Percentiles rank a stretch among this genome's conserved stretches.
Evolutionary conservation across 2,329 filamentous ascomycete genomes (phyloP).

Genomic region (Fusarium circinatum): DNA sequence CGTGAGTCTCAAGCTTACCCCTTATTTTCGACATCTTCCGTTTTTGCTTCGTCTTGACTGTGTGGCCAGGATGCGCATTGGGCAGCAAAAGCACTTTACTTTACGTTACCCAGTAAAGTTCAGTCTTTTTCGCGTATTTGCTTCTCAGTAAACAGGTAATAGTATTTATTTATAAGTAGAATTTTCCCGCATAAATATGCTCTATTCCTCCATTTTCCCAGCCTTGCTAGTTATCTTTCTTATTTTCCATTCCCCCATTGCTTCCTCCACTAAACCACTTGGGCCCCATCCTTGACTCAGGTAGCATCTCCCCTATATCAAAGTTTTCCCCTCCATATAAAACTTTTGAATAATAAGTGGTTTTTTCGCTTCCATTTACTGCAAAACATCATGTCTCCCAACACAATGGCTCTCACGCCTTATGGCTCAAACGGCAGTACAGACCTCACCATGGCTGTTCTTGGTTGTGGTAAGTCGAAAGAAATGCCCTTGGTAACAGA

Average conservation of each 20-base stretch:
- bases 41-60: conserved; percentile 32
- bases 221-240: conserved; percentile 8
- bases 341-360: not conserved
- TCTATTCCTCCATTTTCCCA: conserved; percentile 21
- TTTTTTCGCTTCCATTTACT: conserved; percentile 17
- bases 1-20: conserved; percentile 12
- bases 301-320: conserved; percentile 8
- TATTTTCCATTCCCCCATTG: conserved; percentile 10
- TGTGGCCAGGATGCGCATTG: conserved; percentile 38
- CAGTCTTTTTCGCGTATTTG: conserved; percentile 2
- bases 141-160: conserved; percentile 30
- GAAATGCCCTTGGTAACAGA: not conserved
- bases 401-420: conserved; percentile 46
- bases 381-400: conserved; percentile 41
- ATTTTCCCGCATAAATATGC: conserved; percentile 25
- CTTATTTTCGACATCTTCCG: conserved; percentile 18
- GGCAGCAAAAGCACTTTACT: conserved; percentile 44
- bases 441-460: conserved; percentile 77
- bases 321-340: conserved; percentile 2
- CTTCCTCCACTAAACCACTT: conserved; percentile 9
- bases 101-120: conserved; percentile 36
- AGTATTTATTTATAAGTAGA: conserved; percentile 16
- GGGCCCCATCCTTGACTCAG: not conserved
- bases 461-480: conserved; percentile 77
- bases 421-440: conserved; percentile 49